Evolutionary conservation across 1,284 basidiomycete species (phyloP), one percentile per base, ranked within the genome.

Genomic region (Sanghuangporus baumii): DNA sequence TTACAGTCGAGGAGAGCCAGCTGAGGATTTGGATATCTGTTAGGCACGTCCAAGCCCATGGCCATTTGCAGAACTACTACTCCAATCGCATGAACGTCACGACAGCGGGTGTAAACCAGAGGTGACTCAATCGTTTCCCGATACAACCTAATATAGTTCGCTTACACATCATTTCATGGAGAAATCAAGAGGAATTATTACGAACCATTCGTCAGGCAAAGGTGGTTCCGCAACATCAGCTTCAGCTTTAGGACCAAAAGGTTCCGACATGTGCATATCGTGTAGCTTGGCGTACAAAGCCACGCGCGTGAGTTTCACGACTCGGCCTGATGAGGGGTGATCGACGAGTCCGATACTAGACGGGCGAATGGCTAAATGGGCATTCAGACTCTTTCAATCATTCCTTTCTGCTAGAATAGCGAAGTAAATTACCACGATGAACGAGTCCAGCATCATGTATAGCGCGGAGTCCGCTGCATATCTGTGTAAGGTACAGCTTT

Each of bases 61-160:
- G 92, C 72, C 90, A 93, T 92, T 72, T 91, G 89, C 56, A 92
- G 67, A 40, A 91, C 75, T 3, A 91, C 78, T 47, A 92, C 81
- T 0, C 89, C 91, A 0, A 85, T 81, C n/a, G 81, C 78, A 69
- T 91, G 89, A 16, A 93, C 85, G 68, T 93, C 91, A 26, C 90
- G 81, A 41, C 81, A 76, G 40, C 79, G 83, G 3, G 88, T 88
- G 69, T 93, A 91, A 5, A 83, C 73, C 43, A 92, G 71, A 0
- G 86, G 81, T 0, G 86, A 88, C 57, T 91, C 89, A 38, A 86
- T 79, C 43, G 83, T 83, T 60, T 91, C 90, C 66, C 81, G 81
- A 8, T 85, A 85, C 11, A 85, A 66, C 89, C 88, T 87, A 61
- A 55, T 1, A 11, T 34, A 8, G 9, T 61, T n/a, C 38, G 11